Evolutionary conservation across 495 filamentous ascomycete genomes (phyloP).

Genomic region (Filosporella fistucella): DNA sequence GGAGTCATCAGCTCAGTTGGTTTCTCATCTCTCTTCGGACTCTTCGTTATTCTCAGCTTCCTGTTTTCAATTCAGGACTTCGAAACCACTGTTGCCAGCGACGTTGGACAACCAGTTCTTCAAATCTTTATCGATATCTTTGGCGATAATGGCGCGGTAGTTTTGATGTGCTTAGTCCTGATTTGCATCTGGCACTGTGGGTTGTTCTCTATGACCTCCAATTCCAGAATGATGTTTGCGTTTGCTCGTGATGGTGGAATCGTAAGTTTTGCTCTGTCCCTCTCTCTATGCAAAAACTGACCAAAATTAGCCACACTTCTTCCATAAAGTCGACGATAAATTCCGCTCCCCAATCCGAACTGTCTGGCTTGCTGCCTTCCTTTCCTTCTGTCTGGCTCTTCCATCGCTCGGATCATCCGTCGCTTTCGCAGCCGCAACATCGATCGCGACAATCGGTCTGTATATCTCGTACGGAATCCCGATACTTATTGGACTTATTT

Average conservation of each 20-base stretch:
- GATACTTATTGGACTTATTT: slow-evolving; percentile 53
- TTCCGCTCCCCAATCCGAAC: slow-evolving; percentile 50
- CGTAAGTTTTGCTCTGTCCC: slow-evolving; percentile 28
- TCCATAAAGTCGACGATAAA: slow-evolving; percentile 43
- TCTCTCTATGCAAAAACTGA: background rate
- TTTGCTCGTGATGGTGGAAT: slow-evolving; percentile 51
- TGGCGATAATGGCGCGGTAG: slow-evolving; percentile 49
- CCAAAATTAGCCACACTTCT: slow-evolving; percentile 30
- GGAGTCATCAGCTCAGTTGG: slow-evolving; percentile 56
- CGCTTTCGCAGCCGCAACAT: slow-evolving; percentile 57
- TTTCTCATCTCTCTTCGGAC: slow-evolving; percentile 55
- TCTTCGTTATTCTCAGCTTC: slow-evolving; percentile 55
- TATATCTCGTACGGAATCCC: slow-evolving; percentile 63
- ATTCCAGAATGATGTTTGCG: slow-evolving; percentile 62
- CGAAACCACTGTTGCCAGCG: slow-evolving; percentile 33
- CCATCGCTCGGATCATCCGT: slow-evolving; percentile 56
- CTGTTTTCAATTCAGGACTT: slow-evolving; percentile 59
- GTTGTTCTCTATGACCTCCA: slow-evolving; percentile 53
- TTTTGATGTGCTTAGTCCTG: slow-evolving; percentile 52
- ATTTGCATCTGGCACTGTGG: slow-evolving; percentile 59
- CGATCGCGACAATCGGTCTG: slow-evolving; percentile 59
- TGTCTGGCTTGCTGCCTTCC: slow-evolving; percentile 50
- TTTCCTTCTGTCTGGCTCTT: slow-evolving; percentile 54
- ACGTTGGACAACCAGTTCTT: slow-evolving; percentile 47
- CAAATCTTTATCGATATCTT: slow-evolving; percentile 56